These are phyloP conservation scores for Rutstroemia sp. DNA, from an alignment of 2,329 filamentous ascomycete species.

Conservation along the genomic window DNA sequence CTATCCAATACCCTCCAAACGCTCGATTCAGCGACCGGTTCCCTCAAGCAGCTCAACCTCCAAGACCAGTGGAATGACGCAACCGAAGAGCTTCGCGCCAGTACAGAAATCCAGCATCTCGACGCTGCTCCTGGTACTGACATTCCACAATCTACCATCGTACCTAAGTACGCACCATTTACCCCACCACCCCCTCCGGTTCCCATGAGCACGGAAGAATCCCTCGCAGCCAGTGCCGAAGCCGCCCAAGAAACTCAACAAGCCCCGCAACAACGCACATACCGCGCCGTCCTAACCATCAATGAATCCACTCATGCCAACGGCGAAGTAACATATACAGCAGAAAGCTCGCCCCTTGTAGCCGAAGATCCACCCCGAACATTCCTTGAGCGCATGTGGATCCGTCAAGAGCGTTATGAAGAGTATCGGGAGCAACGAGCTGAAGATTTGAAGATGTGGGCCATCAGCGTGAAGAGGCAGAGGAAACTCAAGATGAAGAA, in stretches of 20 bases:
- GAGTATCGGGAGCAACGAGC: slow-evolving; percentile 34
- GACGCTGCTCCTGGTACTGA: slow-evolving; percentile 37
- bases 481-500: slow-evolving; percentile 99
- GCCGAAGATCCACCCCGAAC: slow-evolving; percentile 37
- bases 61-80: slow-evolving; percentile 25
- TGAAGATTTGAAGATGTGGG: slow-evolving; percentile 55
- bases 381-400: slow-evolving; percentile 65
- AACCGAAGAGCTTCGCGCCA: slow-evolving; percentile 32
- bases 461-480: slow-evolving; percentile 88
- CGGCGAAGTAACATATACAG: slow-evolving; percentile 52
- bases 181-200: slow-evolving; percentile 74
- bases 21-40: slow-evolving; percentile 50
- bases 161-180: slow-evolving; percentile 72
- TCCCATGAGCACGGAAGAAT: slow-evolving; percentile 41
- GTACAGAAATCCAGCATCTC: slow-evolving; percentile 44
- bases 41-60: slow-evolving; percentile 6
- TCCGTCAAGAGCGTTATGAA: slow-evolving; percentile 50
- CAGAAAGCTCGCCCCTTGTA: slow-evolving; percentile 52
- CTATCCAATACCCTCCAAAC: slow-evolving; percentile 52
- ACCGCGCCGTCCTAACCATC: slow-evolving; percentile 59
- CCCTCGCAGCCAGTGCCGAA: slow-evolving; percentile 32
- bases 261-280: slow-evolving; percentile 46
- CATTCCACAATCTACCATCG: slow-evolving; percentile 56
- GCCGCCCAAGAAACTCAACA: slow-evolving; percentile 27
- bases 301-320: slow-evolving; percentile 56